Evolutionary conservation across 805 yeast species (phyloP).

Genomic region (Wickerhamiella brachini): DNA sequence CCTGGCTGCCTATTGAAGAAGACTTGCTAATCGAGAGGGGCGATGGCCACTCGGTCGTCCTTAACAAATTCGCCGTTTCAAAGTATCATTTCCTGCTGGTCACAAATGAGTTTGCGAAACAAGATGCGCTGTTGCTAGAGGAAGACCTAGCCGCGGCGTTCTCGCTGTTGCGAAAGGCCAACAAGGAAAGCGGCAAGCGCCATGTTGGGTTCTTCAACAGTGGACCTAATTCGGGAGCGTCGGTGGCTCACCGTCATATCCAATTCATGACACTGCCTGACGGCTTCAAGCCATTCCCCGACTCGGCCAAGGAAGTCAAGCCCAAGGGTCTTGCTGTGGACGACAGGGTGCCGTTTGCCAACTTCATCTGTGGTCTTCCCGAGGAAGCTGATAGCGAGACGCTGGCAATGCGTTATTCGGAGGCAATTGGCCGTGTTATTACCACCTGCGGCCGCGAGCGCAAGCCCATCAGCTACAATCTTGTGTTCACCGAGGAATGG

Average conservation of each 20-base stretch:
- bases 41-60: constrained; percentile 44
- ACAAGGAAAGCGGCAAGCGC: constrained; percentile 30
- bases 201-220: constrained; percentile 81
- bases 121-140: constrained; percentile 56
- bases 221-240: constrained; percentile 86
- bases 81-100: constrained; percentile 67
- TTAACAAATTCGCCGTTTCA: constrained; percentile 79
- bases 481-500: constrained; percentile 70
- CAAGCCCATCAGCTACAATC: constrained; percentile 52
- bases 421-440: constrained; percentile 50
- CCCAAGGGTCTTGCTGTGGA: constrained; percentile 19
- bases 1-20: constrained; percentile 72
- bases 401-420: constrained; percentile 47
- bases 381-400: constrained; percentile 27
- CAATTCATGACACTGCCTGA: constrained; percentile 69
- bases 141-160: constrained; percentile 51
- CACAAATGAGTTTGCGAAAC: constrained; percentile 61
- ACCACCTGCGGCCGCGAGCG: constrained; percentile 33
- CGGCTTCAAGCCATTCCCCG: constrained; percentile 44
- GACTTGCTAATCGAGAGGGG: constrained; percentile 47
- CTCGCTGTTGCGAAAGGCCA: constrained; percentile 38
- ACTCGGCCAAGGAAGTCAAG: constrained; percentile 32
- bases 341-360: constrained; percentile 60
- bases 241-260: constrained; percentile 84
- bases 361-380: constrained; percentile 59